These are phyloP conservation scores for Brassica hybrid DNA, from an alignment of 441 rosid species.

Conservation along the genomic window DNA sequence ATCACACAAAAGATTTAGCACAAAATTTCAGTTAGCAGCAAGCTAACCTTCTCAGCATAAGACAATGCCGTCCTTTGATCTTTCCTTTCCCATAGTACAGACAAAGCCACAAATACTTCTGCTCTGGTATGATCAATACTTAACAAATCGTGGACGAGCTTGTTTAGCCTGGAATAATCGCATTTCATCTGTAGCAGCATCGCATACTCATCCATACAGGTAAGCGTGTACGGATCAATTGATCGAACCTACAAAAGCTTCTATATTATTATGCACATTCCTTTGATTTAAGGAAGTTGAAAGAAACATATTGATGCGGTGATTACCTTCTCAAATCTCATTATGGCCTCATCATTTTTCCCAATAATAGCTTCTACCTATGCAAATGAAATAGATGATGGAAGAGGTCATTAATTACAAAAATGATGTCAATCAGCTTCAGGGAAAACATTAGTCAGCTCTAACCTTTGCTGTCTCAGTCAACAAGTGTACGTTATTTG, in stretches of 20 bases:
- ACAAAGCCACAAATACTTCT: slow-evolving; percentile 88
- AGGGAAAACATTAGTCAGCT: background rate
- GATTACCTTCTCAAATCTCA: slow-evolving; percentile 90
- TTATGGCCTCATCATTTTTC: slow-evolving; percentile 87
- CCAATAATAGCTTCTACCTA: slow-evolving; percentile 97
- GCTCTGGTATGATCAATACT: slow-evolving; percentile 86
- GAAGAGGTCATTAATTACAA: slow-evolving; percentile 34
- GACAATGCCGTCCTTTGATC: slow-evolving; percentile 85
- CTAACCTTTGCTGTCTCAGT: slow-evolving; percentile 95
- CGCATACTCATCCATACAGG: slow-evolving; percentile 98
- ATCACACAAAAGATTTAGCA: slow-evolving; percentile 10
- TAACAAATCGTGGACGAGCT: slow-evolving; percentile 89
- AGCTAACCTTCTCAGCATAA: slow-evolving; percentile 92
- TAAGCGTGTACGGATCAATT: slow-evolving; percentile 83
- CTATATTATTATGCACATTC: slow-evolving; percentile 11
- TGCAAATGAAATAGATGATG: slow-evolving; percentile 39
- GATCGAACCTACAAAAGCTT: slow-evolving; percentile 75
- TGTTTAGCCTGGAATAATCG: slow-evolving; percentile 80
- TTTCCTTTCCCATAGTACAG: slow-evolving; percentile 87
- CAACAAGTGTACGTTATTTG: slow-evolving; percentile 80
- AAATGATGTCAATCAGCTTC: slow-evolving; percentile 15
- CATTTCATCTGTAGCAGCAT: slow-evolving; percentile 88
- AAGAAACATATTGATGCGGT: background rate
- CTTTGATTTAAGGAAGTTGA: background rate
- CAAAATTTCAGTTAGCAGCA: slow-evolving; percentile 18